These are phyloP conservation scores for Cryptosporidium viatorum DNA, from an alignment of 169 alveolate genomes.

Conservation along the genomic window DNA sequence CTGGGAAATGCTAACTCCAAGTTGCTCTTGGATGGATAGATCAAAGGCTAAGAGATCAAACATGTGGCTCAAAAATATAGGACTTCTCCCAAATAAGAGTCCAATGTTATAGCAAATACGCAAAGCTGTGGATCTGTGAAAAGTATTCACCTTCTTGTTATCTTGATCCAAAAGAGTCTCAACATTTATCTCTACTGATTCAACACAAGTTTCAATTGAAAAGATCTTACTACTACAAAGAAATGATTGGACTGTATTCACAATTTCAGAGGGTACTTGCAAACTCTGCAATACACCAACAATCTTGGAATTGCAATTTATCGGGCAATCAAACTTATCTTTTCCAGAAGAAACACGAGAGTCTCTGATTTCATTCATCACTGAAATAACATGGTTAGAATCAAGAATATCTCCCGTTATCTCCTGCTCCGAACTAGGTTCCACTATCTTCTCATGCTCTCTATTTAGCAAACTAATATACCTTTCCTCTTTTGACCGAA, in stretches of 20 bases:
- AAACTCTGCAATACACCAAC: neutral
- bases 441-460: neutral
- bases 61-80: slow-evolving; percentile 6
- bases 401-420: slow-evolving; percentile 18
- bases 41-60: slow-evolving; percentile 42
- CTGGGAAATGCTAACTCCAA: slow-evolving; percentile 13
- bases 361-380: neutral
- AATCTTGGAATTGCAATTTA: neutral
- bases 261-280: neutral
- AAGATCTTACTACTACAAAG: neutral
- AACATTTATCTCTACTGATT: neutral
- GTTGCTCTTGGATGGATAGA: slow-evolving; percentile 18
- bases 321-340: neutral
- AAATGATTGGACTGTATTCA: neutral
- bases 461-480: neutral
- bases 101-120: slow-evolving; percentile 38
- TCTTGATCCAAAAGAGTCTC: slow-evolving; percentile 25
- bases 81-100: slow-evolving; percentile 19
- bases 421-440: neutral
- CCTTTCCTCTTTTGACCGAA: neutral
- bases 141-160: neutral
- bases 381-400: neutral
- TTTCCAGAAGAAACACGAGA: neutral
- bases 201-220: slow-evolving; percentile 24
- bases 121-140: slow-evolving; percentile 16